Base-by-base conservation (phyloP, 163 green algal genomes). In the Chlamydomonas reinhardtii region DNA sequence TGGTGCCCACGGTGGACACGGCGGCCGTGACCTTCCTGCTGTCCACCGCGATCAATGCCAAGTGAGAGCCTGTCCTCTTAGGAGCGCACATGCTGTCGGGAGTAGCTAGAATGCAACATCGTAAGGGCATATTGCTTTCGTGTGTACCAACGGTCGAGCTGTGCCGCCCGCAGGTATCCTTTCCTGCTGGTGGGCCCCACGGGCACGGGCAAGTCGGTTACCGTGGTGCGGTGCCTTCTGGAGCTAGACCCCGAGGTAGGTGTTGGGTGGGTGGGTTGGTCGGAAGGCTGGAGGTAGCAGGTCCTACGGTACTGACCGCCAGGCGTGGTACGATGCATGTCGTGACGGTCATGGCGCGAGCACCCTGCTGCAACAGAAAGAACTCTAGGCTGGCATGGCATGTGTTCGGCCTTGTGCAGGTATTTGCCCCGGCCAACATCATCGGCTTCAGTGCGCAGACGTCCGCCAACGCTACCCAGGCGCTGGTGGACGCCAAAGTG, bases 151-250 rank as follows among this genome's bases (percentile, higher is more conserved):
- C 14, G 3, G 16, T n/a, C 12, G 25, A 15, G 14, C 17, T 6
- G 20, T 24, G 56, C 20, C 29, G 27, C 65, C 62, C 61, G 29
- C 73, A 93, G 92, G 76, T 96, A 96, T 43, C 93, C 94, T 2
- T 87, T 97, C 19, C 80, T 97, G 34, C 89, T 97, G 76, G 93
- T 96, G 17, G 95, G 95, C 0, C 94, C 95, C 11, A 95, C 94
- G 62, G 95, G 95, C 48, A 96, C 93, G 11, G 95, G 93, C 84
- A 97, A 97, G 90, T 94, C 89, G 14, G 91, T 93, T 17, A 94
- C 94, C 69, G 76, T 94, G 56, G 88, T 90, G 32, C 71, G 68
- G 43, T 90, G 91, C 59, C 88, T 97, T 52, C 85, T 91, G 74
- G 69, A 70, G 31, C 76, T 96, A 81, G 76, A 70, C 62, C 62